These are phyloP conservation scores for Lactarius tabidus DNA, from an alignment of 768 basidiomycete genomes.

Conservation along the genomic window DNA sequence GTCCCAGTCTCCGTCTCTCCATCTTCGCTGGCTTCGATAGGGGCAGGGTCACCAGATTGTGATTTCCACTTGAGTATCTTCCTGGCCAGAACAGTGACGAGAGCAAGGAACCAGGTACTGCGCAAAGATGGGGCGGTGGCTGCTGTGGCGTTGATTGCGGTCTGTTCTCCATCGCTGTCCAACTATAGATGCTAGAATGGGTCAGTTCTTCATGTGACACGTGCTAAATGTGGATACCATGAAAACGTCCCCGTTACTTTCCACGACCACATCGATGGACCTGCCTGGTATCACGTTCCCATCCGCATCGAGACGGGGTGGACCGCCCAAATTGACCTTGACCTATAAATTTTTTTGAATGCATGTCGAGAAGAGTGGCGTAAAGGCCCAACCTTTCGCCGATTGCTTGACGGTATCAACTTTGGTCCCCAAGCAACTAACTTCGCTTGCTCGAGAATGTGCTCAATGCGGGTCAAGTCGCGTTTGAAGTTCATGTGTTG, in stretches of 20 bases:
- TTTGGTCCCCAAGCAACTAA: slow-evolving; percentile 81
- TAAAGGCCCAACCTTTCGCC: slow-evolving; percentile 55
- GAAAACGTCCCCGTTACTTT: slow-evolving; percentile 62
- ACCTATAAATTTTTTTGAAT: slow-evolving; percentile 42
- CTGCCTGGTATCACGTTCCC: slow-evolving; percentile 48
- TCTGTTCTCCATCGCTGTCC: slow-evolving; percentile 54
- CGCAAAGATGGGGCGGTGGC: slow-evolving; percentile 53
- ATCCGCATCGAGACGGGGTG: slow-evolving; percentile 49
- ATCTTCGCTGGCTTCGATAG: slow-evolving; percentile 35
- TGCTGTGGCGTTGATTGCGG: slow-evolving; percentile 40
- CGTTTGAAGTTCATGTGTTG: slow-evolving; percentile 72
- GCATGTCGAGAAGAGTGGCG: not conserved
- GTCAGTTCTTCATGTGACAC: slow-evolving; percentile 8
- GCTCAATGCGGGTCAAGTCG: slow-evolving; percentile 66
- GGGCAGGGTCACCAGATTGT: not conserved
- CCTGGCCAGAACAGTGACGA: slow-evolving; percentile 37
- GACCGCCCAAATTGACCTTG: slow-evolving; percentile 62
- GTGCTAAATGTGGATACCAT: slow-evolving; percentile 49
- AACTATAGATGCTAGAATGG: slow-evolving; percentile 40
- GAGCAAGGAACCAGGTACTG: slow-evolving; percentile 66
- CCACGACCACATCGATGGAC: slow-evolving; percentile 78
- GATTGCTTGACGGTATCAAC: slow-evolving; percentile 55
- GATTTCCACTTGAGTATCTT: slow-evolving; percentile 24
- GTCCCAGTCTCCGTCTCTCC: slow-evolving; percentile 43
- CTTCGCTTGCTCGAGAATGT: slow-evolving; percentile 57